Percentiles rank a stretch among this genome's conserved stretches.
These are phyloP conservation scores for Zymoseptoria tritici DNA, from an alignment of 2,329 filamentous ascomycete species.

Conservation along the genomic window DNA sequence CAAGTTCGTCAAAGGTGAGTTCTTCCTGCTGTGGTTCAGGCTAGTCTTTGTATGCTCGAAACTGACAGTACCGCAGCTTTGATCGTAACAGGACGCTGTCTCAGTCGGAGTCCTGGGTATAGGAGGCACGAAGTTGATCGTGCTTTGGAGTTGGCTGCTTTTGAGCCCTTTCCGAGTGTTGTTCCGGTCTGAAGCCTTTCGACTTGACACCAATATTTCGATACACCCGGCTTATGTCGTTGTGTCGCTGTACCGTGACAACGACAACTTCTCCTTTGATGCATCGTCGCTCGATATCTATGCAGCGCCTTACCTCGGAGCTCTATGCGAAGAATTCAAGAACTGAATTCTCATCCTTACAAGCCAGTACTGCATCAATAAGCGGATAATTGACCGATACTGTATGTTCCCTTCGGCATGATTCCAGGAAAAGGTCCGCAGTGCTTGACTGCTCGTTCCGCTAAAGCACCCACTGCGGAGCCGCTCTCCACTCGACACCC, in stretches of 20 bases:
- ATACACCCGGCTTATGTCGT: background rate
- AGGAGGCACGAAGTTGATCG: slow-evolving; percentile 37
- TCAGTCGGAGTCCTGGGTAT: slow-evolving; percentile 40
- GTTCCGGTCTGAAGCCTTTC: background rate
- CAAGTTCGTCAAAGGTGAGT: slow-evolving; percentile 39
- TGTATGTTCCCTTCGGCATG: background rate
- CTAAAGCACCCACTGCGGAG: background rate
- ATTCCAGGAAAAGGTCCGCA: background rate
- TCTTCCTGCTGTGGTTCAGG: background rate
- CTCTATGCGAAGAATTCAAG: background rate
- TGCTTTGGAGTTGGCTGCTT: slow-evolving; percentile 29
- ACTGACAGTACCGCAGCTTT: slow-evolving; percentile 20
- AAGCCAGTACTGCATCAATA: too few species aligned
- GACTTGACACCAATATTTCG: background rate
- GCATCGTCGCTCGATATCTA: background rate
- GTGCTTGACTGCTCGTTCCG: background rate
- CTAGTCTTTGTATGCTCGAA: background rate
- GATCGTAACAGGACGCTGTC: slow-evolving; percentile 33
- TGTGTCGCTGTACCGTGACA: too few species aligned
- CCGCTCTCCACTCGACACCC: background rate
- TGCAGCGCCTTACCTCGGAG: background rate
- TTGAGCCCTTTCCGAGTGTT: slow-evolving; percentile 6
- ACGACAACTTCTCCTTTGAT: too few species aligned
- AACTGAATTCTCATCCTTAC: background rate
- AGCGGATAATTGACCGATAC: too few species aligned